Evolutionary conservation across 768 basidiomycete species (phyloP), one percentile per base, ranked within the genome.

Genomic region (Lentinula sp.): DNA sequence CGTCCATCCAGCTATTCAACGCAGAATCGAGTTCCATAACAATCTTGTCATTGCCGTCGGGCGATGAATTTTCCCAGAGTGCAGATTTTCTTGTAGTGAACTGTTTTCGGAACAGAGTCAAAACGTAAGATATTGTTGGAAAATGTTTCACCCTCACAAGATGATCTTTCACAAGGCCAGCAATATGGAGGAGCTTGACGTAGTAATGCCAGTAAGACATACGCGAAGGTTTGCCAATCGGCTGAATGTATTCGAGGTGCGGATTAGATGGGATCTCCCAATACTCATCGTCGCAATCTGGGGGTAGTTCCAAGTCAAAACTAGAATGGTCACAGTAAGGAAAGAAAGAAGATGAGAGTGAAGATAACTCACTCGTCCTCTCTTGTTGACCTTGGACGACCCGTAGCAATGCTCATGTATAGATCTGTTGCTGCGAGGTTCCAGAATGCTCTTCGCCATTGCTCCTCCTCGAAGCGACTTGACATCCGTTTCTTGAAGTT

Each of bases 11-110:
- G 63, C 82, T 79, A 66, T 90, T 90, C 39, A 91, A 72, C 0
- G 84, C 82, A 2, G 86, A 87, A 68, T 91, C 88, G 1, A 91
- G 71, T 61, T 89, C 86, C 7, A 86, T 81, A 1, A 91, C 86
- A 41, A 87, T 81, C 60, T 81, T 67, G 45, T 67, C 69, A 66
- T 42, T 70, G 69, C 68, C 70, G 12, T 67, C 63, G 4, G 60
- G 52, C 9, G 68, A 70, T 13, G 64, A 65, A 57, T 68, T 66
- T 13, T 69, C 65, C 9, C 69, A 62, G 13, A 70, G 42, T 18
- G 72, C 59, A 70, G 65, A 46, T 55, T 65, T 77, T 72, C 23
- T 78, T 72, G 70, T 81, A 78, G 74, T 73, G 56, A 12, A 49
- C 12, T 10, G 15, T 20, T 41, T 23, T 15, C 33, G 4, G 10